Evolutionary conservation across 108 stramenopile genomes (phyloP).

Genomic region (Nannochloropsis gaditana): DNA sequence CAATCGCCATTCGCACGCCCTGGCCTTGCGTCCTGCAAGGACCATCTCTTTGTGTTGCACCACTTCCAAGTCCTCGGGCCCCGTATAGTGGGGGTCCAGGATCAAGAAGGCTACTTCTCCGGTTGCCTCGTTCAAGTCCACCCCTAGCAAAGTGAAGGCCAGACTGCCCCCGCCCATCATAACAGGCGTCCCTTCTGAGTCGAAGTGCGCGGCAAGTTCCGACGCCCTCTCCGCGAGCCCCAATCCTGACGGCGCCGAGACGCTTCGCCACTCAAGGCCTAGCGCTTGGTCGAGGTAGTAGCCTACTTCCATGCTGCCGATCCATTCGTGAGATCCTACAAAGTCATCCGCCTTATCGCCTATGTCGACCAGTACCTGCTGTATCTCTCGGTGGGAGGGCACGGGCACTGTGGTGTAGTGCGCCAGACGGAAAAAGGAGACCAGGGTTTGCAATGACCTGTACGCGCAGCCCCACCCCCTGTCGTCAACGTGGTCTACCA

Average conservation of each 20-base stretch:
- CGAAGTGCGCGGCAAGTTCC: neutral
- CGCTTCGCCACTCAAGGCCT: neutral
- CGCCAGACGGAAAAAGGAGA: constrained; percentile 6
- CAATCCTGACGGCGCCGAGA: neutral
- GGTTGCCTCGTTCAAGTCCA: neutral
- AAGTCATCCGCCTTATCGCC: neutral
- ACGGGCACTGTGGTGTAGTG: constrained; percentile 8
- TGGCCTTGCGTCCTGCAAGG: neutral
- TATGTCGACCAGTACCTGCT: neutral
- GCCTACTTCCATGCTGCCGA: constrained; percentile 15
- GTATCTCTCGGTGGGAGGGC: neutral
- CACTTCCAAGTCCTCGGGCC: neutral
- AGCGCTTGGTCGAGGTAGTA: neutral
- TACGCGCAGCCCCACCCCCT: constrained; percentile 10
- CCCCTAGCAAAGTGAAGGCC: constrained; percentile 5
- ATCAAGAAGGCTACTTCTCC: constrained; percentile 2
- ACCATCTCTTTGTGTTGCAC: neutral
- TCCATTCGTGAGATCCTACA: neutral
- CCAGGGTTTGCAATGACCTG: neutral
- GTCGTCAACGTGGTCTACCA: neutral
- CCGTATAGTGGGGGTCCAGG: neutral
- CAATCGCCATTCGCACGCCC: neutral
- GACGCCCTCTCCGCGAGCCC: neutral
- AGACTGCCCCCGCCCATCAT: constrained; percentile 14
- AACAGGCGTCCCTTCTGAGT: neutral